Base-by-base conservation (phyloP, 1,139 yeast species). In the Suhomyces guaymorum region DNA sequence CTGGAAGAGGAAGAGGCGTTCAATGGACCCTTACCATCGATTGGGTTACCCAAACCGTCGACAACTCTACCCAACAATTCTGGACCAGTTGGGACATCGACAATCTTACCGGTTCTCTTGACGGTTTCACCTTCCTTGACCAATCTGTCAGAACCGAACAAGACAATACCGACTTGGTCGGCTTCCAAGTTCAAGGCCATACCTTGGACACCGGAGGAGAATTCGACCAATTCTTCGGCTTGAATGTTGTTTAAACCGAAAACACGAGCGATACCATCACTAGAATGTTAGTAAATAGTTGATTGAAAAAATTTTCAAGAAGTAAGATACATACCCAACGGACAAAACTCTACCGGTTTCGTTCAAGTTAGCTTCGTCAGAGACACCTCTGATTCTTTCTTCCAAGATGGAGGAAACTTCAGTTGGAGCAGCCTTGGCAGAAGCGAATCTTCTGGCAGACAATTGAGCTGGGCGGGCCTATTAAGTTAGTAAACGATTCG, bases 191-290 rank as follows among this genome's bases (percentile, higher is more conserved):
- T 94, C 70, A 94, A 82, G 63, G 98, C 98, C 99, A 94, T 94
- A 85, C 98, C 99, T 78, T 90, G 89, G 62, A 92, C 97, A 80
- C 99, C 98, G 44, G 98, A 89, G 47, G 97, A 79, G 79, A 94
- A 94, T 77, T 94, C 98, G 61, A 94, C 97, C 72, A 94, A 82
- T 78, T 94, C 99, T 78, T 92, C 98, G 65, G 98, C 98, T 81
- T 92, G 97, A 72, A 90, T 84, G 82, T 94, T 94, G 94, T 90
- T 92, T 63, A 94, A 80, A 75, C 99, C 99, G 76, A 87, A 92
- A 63, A 92, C 96, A 82, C 98, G 95, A 70, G 98, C 99, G 68
- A 92, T 92, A 90, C 99, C 99, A 75, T 94, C 99, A 83, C 97
- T 36, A 36, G 7, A 48, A 34, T 41, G 63, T 58, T 57, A 58